Base-by-base conservation (phyloP, 2,329 filamentous ascomycete genomes). In the Fusarium equiseti region DNA sequence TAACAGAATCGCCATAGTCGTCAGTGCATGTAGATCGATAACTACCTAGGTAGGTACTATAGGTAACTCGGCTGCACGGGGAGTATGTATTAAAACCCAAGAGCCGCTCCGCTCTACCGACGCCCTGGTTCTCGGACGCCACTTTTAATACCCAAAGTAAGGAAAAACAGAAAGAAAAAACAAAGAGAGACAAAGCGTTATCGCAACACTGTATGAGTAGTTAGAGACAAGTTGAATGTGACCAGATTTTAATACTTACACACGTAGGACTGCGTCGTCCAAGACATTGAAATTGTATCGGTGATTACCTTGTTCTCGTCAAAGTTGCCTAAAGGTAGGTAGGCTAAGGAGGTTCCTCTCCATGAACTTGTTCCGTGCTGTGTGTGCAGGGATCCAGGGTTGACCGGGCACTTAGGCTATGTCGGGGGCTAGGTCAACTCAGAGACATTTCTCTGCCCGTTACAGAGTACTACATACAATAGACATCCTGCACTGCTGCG, bases 81-180 rank as follows among this genome's bases (percentile, higher is more conserved):
- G 49, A 51, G 32, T 51, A 35, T 20, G 31, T 50, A 35, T 22
- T 59, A 38, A 55, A 42, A 54, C 51, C 42, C 31, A 56, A 51
- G 60, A 65, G 60, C 51, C 60, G 60, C 26, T 44, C 45, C 35
- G 46, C 40, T 51, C 50, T 70, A 70, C 62, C 63, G 50, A 58
- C 26, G 46, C 35, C 68, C 63, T 65, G 68, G 68, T 49, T 68
- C 63, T 65, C 22, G 51, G 59, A 40, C 40, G 55, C 51, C 42
- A 50, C 44, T 44, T n/a, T 22, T 55, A 53, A 54, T 55, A 43
- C 35, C 18, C 31, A 59, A 32, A 4, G 35, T n/a, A n/a, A 38
- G 35, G 35, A 38, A n/a, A 38, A 38, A n/a, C 35, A 38, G 18
- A 38, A 38, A 38, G 18, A 38, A 35, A 38, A n/a, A 38, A 38